Evolutionary conservation across 208 protist species (phyloP), one percentile per base, ranked within the genome.

Genomic region (Trypanosoma scelopori): DNA sequence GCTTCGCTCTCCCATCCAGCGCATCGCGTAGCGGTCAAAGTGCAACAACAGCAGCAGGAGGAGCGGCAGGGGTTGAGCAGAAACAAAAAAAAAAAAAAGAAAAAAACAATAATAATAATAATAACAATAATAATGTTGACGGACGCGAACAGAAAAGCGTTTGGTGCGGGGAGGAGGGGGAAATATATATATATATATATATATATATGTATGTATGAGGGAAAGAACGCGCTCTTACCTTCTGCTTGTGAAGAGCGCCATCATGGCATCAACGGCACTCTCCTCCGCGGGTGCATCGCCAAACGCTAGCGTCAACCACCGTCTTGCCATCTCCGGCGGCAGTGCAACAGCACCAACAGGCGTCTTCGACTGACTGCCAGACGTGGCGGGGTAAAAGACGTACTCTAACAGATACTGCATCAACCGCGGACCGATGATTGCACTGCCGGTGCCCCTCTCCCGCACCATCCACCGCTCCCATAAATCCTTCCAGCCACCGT

Each of bases 361-460:
- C 23, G n/a, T n/a, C n/a, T 18, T 25, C 15, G 1, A 37, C 18
- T 52, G 49, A 6, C 39, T 50, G 7, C 20, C 18, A 59, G 5
- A 5, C n/a, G 15, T 7, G 42, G 60, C 7, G 5, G 61, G 51
- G 73, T 53, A 15, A 22, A 92, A 56, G 41, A 90, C 86, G 61
- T 78, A 88, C 35, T 84, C 76, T 65, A 83, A 78, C 61, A 92
- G 32, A 62, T 92, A 90, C 45, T 78, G 52, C 77, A 82, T 85
- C 35, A 92, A 57, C 16, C 81, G 74, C 47, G 75, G 71, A 30
- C 71, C 67, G 20, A 92, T 7, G 13, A 74, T 48, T 9, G 43
- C 20, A 52, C n/a, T 28, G 25, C 28, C 65, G 12, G 30, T 15
- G 20, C 43, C 37, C 30, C 18, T 1, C 45, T 50, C 50, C 39